phyloP scores from a whole-genome alignment of 352 stramenopile species.

The Globisporangium carolinianum region DNA sequence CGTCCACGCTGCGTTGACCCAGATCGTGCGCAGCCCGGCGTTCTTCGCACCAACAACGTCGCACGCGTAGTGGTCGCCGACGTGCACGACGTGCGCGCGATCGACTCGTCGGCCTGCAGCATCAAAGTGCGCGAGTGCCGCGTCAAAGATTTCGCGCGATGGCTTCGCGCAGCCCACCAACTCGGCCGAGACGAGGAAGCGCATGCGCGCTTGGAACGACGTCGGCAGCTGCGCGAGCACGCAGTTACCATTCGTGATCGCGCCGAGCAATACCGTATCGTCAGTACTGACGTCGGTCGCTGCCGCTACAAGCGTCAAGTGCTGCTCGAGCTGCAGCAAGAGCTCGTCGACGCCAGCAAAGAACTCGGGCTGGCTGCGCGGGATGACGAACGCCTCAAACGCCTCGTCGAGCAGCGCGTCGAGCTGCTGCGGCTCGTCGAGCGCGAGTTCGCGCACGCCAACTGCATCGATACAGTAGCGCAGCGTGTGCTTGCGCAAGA shows the following conservation, averaged over 20 bases:
- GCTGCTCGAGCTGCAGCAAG: conserved; percentile 24
- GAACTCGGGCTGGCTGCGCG: conserved; percentile 50
- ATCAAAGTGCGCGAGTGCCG: conserved; percentile 20
- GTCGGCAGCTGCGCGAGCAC: conserved; percentile 30
- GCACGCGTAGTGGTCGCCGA: conserved; percentile 70
- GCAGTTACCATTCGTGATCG: conserved; percentile 80
- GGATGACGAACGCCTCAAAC: conserved; percentile 49
- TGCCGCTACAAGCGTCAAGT: conserved; percentile 13
- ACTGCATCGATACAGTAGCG: conserved; percentile 29
- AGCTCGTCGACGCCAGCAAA: conserved; percentile 52
- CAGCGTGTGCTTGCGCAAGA: conserved; percentile 53
- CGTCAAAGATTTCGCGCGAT: conserved; percentile 43
- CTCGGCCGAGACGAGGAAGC: conserved; percentile 54
- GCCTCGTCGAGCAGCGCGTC: conserved; percentile 10
- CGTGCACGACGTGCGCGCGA: conserved; percentile 45
- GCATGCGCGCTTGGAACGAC: conserved; percentile 33
- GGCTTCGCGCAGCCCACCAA: conserved; percentile 41
- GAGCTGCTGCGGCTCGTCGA: conserved; percentile 29
- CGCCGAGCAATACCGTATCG: conserved; percentile 15
- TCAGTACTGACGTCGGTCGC: conserved; percentile 18
- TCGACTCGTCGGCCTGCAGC: conserved; percentile 2
- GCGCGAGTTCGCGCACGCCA: conserved; percentile 16
- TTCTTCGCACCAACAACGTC: conserved; percentile 62
- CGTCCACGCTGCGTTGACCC: conserved; percentile 42
- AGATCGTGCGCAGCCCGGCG: conserved; percentile 55